A percentile compares a stretch with the other conserved stretches of the same genome.
Conservation (phyloP, 2,329 filamentous ascomycete species). For the Trichoderma afroharzianum region DNA sequence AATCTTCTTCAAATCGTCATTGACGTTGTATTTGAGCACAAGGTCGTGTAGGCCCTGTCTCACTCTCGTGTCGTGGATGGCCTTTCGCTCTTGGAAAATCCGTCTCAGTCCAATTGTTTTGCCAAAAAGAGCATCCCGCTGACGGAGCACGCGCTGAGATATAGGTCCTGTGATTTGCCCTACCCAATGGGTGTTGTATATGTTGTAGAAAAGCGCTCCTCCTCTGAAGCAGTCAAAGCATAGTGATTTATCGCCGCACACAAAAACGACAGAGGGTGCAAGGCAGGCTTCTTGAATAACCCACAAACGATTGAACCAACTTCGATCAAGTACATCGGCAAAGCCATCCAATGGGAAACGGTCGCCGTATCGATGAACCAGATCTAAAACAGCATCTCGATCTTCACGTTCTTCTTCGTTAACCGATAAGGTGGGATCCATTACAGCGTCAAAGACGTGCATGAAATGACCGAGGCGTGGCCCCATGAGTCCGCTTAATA, state of each 20-base stretch:
- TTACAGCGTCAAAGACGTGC: constrained; percentile 30
- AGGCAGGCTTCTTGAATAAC: constrained; percentile 34
- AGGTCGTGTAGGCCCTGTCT: constrained; percentile 26
- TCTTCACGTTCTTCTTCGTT: constrained; percentile 23
- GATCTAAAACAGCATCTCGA: constrained; percentile 26
- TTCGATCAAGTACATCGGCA: constrained; percentile 27
- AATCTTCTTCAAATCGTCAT: constrained; percentile 24
- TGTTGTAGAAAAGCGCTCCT: constrained; percentile 28
- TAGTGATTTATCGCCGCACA: constrained; percentile 27
- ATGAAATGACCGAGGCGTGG: constrained; percentile 23
- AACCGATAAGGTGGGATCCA: constrained; percentile 24
- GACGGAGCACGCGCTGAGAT: constrained; percentile 17
- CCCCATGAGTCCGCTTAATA: constrained; percentile 25
- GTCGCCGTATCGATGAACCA: constrained; percentile 23
- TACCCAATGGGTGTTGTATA: constrained; percentile 32
- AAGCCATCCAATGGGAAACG: constrained; percentile 27
- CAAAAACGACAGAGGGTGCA: constrained; percentile 23
- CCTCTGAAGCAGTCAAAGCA: constrained; percentile 28
- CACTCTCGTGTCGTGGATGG: constrained; percentile 24
- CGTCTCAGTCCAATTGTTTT: constrained; percentile 24
- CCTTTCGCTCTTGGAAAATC: constrained; percentile 30
- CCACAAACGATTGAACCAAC: constrained; percentile 35
- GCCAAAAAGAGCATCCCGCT: constrained; percentile 23
- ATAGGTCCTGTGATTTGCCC: constrained; percentile 6
- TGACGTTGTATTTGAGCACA: constrained; percentile 31